Evolutionary conservation across 2,329 filamentous ascomycete genomes (phyloP), one percentile per base, ranked within the genome.

Genomic region (Penicillium capsulatum): DNA sequence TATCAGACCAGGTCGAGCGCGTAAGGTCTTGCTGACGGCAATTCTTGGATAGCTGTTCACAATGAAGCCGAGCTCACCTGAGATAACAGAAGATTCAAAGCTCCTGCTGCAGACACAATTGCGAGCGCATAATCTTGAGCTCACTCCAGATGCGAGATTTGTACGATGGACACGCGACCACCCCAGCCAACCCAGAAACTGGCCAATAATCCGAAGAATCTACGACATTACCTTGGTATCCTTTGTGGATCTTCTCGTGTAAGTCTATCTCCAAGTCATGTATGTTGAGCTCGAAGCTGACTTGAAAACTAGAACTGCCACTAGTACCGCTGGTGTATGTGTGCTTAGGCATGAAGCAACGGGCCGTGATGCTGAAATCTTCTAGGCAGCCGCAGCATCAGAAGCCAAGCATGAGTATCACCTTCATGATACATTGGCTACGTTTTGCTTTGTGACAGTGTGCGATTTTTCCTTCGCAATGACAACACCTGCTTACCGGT

Each of bases 311-410:
- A 65, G 61, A 37, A 65, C 61, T 29, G 59, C 60, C 16, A 53
- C 58, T 26, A 65, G 61, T 40, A 63, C 61, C 5, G 58, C 60
- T 20, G 61, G 61, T 26, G 60, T 63, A 43, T 39, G 60, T 59
- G 9, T 10, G 16, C 22, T 2, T 3, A 10, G 3, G 3, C 27
- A 15, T 8, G 15, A 14, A 17, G 35, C 26, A 16, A 17, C 9
- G 16, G 17, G n/a, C 26, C n/a, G n/a, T 6, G 11, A 6, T 7
- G 9, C 26, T 28, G n/a, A 28, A n/a, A 7, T 14, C 5, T 28
- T 14, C 5, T 36, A 63, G 58, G 60, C 60, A 9, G 59, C 53
- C 8, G 58, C 56, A 22, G 60, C 61, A 7, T 40, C 50, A 17
- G 34, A 51, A 39, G 58, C 60, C 1, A 41, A 44, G 17, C 7